Evolutionary conservation across 768 basidiomycete species (phyloP), one percentile per base, ranked within the genome.

Genomic region (Hypholoma fasciculare): DNA sequence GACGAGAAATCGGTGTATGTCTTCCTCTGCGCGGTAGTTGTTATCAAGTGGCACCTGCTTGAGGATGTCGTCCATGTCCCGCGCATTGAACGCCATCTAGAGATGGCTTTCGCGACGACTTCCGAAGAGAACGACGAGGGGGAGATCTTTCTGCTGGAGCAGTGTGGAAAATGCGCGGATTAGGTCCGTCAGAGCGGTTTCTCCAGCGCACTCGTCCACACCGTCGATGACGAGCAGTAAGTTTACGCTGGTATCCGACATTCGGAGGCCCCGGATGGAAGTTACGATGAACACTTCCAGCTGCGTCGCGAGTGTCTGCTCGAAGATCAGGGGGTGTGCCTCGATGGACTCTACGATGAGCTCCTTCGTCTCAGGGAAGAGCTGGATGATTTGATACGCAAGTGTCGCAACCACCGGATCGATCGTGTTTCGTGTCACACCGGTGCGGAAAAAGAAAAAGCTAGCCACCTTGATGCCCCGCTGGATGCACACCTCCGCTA

Each of bases 371-470:
- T 34, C 20, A 1, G 64, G 57, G 26, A 63, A 56, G 19, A 55
- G 49, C 1, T 52, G 17, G 1, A 55, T 48, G 17, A 76, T 54
- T 37, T 74, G 69, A 8, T 65, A 69, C 1, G 67, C 66, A 12
- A 76, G 47, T 0, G 76, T 74, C 0, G 74, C 59, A 11, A 76
- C 49, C 6, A 77, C 61, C 11, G 63, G 61, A 12, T 55, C 61
- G 2, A 61, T 63, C 11, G 64, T 66, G 17, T 64, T 68, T 9
- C 72, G 65, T 36, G 64, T 63, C 14, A 62, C 37, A 40, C 67
- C 68, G 23, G 62, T 57, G 16, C 72, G 65, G 8, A 69, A 72
- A 63, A 76, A 76, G 55, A 75, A 75, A 62, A 74, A 75, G 46
- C 66, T 69, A 0, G 71, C 73, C 20, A 73, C 64, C 3, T 39